Base-by-base conservation (phyloP, 768 basidiomycete genomes). In the Phylloporus sp. region DNA sequence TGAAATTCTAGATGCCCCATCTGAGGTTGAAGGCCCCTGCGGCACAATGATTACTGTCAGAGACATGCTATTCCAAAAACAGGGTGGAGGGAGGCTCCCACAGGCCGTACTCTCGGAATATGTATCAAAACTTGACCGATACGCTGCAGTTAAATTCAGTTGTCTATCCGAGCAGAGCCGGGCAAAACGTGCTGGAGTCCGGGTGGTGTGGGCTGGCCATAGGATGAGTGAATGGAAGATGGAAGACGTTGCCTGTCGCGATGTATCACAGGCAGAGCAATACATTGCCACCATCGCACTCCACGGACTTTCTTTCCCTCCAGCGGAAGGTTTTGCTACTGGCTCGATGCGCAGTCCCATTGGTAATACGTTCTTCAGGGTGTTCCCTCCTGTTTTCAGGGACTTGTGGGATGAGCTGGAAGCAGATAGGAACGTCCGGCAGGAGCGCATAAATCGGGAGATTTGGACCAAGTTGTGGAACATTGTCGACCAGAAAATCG, bases 331-430 rank as follows among this genome's bases (percentile, higher is more conserved):
- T 8, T 91, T 91, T 67, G 76, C 80, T 10, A 67, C 77, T 3
- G 76, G 78, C n/a, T 67, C 66, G 5, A 70, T 76, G 28, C 67
- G 70, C 11, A 73, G 74, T 34, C 70, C 77, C 41, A 73, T 76
- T 26, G 77, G 69, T 39, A 74, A 73, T 41, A 85, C 88, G 1
- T 89, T 85, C 58, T 89, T 90, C 68, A 77, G 91, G 57, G 67
- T 83, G 9, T 74, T 98, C n/a, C 92, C 95, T 9, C 75, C 85
- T 3, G 78, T 80, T 16, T 95, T 86, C 69, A 80, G 93, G 55
- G 88, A 93, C 66, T 73, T 99, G 16, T 99, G 95, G 95, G 87
- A 91, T 49, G 91, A 95, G 66, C 71, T 97, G 15, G 93, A 94
- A 60, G 65, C 58, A 4, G 70, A 73, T 24, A 77, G 89, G 59